Evolutionary conservation across 768 basidiomycete species (phyloP), one percentile per base, ranked within the genome.

Genomic region (Russula sp.): DNA sequence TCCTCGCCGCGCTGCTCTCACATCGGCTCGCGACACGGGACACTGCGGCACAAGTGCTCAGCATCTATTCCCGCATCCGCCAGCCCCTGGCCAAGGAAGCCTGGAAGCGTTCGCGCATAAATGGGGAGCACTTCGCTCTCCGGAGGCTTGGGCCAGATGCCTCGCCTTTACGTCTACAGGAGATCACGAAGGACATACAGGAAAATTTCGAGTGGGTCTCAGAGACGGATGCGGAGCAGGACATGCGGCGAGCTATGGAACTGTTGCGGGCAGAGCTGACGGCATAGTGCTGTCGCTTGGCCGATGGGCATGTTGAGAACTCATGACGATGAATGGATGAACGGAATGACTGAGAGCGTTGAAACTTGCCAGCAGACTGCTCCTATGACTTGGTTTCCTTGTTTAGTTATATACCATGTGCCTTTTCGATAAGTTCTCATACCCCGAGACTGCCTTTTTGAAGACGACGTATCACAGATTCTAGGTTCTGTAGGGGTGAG

Each of bases 1-100:
- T 77, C 6, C 72, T 77, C 32, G 68, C 77, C 1, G 69, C 67
- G 5, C 70, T 75, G 6, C 76, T 89, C 31, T 79, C 80, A 4
- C 80, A 86, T 61, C 69, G 70, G 0, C 59, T 59, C 20, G 69
- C 74, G 10, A 70, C 71, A 10, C 50, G 18, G 14, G 11, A 56
- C 8, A 71, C 70, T 4, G 60, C 69, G 16, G 20, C 61, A 0
- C 69, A 69, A 13, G 71, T 71, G 3, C 67, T 73, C n/a, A 55
- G 54, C 20, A 67, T 70, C 1, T 77, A 77, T 67, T 73, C 75
- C 52, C 53, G 68, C 27, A 62, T 74, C 18, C 74, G 75, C 53
- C 69, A 70, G 8, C 73, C 74, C n/a, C 66, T 66, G 34, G 66
- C 73, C 0, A 69, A 68, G 42, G 68, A 64, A 32, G 70, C 70